phyloP scores from a whole-genome alignment of 768 basidiomycete genomes.

The Boletus speciosus region DNA sequence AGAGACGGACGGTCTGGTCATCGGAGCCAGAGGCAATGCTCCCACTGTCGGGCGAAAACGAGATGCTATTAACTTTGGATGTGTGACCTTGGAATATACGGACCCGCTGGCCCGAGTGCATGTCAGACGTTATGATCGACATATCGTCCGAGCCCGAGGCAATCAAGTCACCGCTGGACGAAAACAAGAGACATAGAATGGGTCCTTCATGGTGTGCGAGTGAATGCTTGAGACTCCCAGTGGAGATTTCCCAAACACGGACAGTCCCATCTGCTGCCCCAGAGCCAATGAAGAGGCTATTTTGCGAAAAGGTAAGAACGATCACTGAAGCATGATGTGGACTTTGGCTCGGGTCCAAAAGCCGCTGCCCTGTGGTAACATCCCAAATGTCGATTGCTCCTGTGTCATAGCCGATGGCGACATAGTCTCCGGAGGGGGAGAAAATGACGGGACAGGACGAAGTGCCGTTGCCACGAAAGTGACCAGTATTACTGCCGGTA shows the following conservation, averaged over 20 bases:
- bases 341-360: constrained; percentile 1
- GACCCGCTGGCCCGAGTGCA: constrained; percentile 4
- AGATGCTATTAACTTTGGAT: constrained; percentile 14
- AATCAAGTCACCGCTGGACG: constrained; percentile 10
- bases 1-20: constrained; percentile 23
- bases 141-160: constrained; percentile 15
- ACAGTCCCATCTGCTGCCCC: constrained; percentile 12
- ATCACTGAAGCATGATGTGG: constrained; percentile 3
- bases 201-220: constrained; percentile 14
- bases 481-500: constrained; percentile 13
- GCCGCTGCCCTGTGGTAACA: constrained; percentile 13
- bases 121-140: constrained; percentile 14
- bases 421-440: constrained; percentile 12
- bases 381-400: constrained; percentile 18
- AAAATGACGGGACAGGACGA: constrained; percentile 17
- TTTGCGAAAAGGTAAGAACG: constrained; percentile 10
- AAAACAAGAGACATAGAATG: constrained; percentile 21
- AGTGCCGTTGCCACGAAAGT: constrained; percentile 2
- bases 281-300: constrained; percentile 10
- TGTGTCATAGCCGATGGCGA: constrained; percentile 13
- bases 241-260: constrained; percentile 16
- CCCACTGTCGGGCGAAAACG: constrained; percentile 19
- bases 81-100: constrained; percentile 16
- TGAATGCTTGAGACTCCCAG: constrained; percentile 1
- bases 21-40: constrained; percentile 21